A percentile compares a stretch with the other conserved stretches of the same genome.
These are phyloP conservation scores for Solanum chaucha DNA, from an alignment of 257 asterid genomes.

Conservation along the genomic window DNA sequence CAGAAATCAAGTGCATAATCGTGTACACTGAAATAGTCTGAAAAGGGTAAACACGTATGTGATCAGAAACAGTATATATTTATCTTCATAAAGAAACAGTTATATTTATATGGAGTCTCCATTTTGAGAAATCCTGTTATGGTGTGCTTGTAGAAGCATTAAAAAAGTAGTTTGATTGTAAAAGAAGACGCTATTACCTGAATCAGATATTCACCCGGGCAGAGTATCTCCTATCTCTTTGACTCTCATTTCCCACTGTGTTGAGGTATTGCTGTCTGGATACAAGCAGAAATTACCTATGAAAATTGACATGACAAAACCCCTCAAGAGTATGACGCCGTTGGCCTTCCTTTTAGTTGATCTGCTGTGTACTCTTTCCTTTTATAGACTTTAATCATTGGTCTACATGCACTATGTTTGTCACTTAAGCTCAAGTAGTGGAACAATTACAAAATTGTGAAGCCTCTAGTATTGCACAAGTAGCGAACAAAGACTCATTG, in stretches of 20 bases:
- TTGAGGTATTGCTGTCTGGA: background rate
- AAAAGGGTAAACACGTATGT: background rate
- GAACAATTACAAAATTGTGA: background rate
- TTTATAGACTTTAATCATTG: background rate
- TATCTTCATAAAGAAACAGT: too few relatives aligned
- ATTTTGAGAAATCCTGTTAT: background rate
- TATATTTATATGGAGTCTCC: background rate
- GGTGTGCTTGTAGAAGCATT: background rate
- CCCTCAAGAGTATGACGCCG: background rate
- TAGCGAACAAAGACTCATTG: background rate
- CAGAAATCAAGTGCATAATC: background rate
- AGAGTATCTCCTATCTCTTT: background rate
- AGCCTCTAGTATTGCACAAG: background rate
- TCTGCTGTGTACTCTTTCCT: background rate
- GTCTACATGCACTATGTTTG: background rate
- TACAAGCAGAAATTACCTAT: background rate
- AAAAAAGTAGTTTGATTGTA: background rate
- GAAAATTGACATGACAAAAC: background rate
- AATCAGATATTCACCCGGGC: background rate
- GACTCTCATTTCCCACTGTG: background rate
- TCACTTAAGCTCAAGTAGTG: background rate
- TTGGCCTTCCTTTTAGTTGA: background rate
- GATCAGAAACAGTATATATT: background rate
- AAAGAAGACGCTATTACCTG: background rate
- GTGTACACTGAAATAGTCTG: background rate